Evolutionary conservation across 345 rosid genomes (phyloP).

Genomic region (Cardamine chenopodiifolia): DNA sequence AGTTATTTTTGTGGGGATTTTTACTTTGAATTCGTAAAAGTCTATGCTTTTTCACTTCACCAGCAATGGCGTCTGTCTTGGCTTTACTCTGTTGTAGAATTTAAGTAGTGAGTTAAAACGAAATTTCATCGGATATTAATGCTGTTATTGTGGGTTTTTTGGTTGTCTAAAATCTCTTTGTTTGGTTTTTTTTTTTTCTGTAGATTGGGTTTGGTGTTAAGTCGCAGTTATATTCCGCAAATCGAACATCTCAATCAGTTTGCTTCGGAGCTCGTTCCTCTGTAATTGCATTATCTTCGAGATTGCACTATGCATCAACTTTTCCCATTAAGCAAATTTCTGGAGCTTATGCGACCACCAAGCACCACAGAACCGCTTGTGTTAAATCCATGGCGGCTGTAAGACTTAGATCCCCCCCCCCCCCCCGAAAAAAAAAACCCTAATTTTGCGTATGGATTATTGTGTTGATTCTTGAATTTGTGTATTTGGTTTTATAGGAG

Average conservation of each 20-base stretch:
- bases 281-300: slow-evolving; percentile 51
- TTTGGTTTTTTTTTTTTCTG: slow-evolving; percentile 32
- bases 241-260: slow-evolving; percentile 34
- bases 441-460: background rate
- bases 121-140: background rate
- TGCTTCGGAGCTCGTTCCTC: slow-evolving; percentile 36
- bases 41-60: background rate
- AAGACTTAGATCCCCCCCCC: slow-evolving; percentile 16
- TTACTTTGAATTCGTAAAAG: slow-evolving; percentile 5
- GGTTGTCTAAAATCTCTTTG: background rate
- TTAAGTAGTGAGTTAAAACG: background rate
- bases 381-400: slow-evolving; percentile 62
- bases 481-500: slow-evolving; percentile 46
- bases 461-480: slow-evolving; percentile 22
- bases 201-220: slow-evolving; percentile 41
- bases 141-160: background rate
- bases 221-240: slow-evolving; percentile 35
- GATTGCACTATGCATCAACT: slow-evolving; percentile 50
- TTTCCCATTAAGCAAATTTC: slow-evolving; percentile 47
- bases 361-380: slow-evolving; percentile 48
- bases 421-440: background rate
- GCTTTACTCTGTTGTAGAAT: background rate
- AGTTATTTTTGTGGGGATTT: background rate
- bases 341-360: slow-evolving; percentile 42
- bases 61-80: background rate